phyloP scores from a whole-genome alignment of 2,329 filamentous ascomycete genomes.

The Neopestalotiopsis sp. region DNA sequence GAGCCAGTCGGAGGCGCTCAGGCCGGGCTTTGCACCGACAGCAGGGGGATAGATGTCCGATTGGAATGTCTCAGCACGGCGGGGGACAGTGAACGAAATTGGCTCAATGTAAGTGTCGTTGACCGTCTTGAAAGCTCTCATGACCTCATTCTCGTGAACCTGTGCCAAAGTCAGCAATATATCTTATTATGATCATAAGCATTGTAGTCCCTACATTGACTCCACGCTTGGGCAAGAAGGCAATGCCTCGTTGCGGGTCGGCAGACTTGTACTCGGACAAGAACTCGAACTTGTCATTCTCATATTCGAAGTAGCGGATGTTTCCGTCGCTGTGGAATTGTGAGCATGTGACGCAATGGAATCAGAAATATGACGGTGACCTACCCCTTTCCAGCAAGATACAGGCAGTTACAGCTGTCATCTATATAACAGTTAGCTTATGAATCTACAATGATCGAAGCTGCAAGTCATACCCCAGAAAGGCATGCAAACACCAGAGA shows the following conservation, averaged over 20 bases:
- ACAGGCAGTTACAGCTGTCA: constrained; percentile 92
- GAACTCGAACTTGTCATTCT: constrained; percentile 98
- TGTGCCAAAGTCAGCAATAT: constrained; percentile 33
- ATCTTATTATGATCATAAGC: neutral
- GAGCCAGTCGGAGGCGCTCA: constrained; percentile 84
- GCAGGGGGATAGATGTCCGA: constrained; percentile 95
- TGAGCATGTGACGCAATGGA: constrained; percentile 13
- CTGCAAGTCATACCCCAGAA: constrained; percentile 75
- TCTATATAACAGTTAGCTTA: constrained; percentile 52
- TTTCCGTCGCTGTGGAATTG: constrained; percentile 78
- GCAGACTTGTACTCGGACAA: constrained; percentile 96
- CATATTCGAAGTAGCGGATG: constrained; percentile 98
- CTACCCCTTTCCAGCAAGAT: constrained; percentile 95
- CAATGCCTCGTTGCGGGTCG: constrained; percentile 92
- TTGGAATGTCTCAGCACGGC: constrained; percentile 93
- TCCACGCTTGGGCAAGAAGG: constrained; percentile 92
- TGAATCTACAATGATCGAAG: constrained; percentile 26
- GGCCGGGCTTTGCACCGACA: constrained; percentile 77
- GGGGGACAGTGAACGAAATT: constrained; percentile 95
- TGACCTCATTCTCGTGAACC: constrained; percentile 95
- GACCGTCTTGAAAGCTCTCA: constrained; percentile 96
- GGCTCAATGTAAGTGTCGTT: constrained; percentile 95
- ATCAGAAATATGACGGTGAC: constrained; percentile 36
- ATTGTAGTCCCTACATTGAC: constrained; percentile 70
- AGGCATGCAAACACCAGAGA: constrained; percentile 97